These are phyloP conservation scores for Ceriops tagal DNA, from an alignment of 345 rosid species.

Conservation along the genomic window DNA sequence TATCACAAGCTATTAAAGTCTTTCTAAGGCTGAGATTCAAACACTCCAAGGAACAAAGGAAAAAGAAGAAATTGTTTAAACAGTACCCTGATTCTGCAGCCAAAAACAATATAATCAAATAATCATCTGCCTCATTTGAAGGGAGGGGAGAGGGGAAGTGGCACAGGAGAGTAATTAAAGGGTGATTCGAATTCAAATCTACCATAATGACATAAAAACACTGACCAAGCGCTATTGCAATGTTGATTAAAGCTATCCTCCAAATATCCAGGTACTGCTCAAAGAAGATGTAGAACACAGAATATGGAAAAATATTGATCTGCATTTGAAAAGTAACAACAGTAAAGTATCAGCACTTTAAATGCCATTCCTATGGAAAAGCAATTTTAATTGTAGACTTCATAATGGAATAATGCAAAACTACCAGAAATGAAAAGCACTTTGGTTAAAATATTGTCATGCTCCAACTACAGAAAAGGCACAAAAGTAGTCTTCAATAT, in stretches of 20 bases:
- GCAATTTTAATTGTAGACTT: no score
- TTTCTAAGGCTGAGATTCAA: not conserved
- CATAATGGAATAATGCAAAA: not conserved
- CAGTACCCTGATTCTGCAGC: no score
- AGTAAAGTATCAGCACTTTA: not conserved
- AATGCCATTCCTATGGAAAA: no score
- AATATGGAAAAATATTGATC: conserved; percentile 26
- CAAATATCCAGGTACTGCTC: conserved; percentile 32
- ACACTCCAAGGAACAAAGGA: not conserved
- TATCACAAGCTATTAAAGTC: not conserved
- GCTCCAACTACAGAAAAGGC: not conserved
- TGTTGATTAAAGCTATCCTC: conserved; percentile 25
- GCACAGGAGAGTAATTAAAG: not conserved
- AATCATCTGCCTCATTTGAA: not conserved
- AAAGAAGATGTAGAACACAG: conserved; percentile 29
- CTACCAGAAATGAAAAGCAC: not conserved
- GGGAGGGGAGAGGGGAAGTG: not conserved
- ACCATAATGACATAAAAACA: not conserved
- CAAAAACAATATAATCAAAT: no score
- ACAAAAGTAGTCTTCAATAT: no score
- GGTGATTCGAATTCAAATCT: no score
- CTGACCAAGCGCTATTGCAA: conserved; percentile 28
- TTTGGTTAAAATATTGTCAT: not conserved
- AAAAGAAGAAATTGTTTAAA: not conserved
- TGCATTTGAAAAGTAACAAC: conserved; percentile 10